phyloP scores from a whole-genome alignment of 106 monocot species.

The Dioscorea dumetorum region DNA sequence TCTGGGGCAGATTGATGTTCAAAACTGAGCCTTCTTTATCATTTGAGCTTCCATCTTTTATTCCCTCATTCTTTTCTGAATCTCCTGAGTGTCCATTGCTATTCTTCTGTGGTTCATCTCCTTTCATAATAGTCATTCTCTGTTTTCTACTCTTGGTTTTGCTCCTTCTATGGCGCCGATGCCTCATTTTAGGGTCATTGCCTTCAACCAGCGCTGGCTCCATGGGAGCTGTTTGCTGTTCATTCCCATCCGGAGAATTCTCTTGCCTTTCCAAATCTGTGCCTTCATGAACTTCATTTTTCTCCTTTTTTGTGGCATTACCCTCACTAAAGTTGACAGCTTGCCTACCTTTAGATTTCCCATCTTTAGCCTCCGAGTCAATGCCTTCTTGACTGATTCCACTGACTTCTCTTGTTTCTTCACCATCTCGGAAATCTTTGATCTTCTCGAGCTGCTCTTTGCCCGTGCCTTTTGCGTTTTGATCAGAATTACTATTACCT shows the following conservation, averaged over 20 bases:
- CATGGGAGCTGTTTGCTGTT: not conserved
- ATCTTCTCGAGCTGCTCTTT: not conserved
- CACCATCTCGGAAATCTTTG: not conserved
- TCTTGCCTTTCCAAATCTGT: constrained; percentile 1
- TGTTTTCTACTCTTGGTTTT: constrained; percentile 10
- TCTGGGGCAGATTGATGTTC: not conserved
- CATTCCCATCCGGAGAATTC: not conserved
- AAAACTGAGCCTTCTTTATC: not conserved
- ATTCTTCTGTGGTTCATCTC: not conserved
- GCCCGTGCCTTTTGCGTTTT: not conserved
- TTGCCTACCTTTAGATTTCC: not conserved
- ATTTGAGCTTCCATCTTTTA: not conserved
- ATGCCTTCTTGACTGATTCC: not conserved
- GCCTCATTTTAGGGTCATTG: not conserved
- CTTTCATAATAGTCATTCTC: not conserved
- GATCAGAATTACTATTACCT: not conserved
- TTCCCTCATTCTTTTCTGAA: constrained; percentile 1
- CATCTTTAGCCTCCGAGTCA: not conserved
- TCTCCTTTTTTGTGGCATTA: not conserved
- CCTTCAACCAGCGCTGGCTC: not conserved
- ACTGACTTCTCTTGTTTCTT: not conserved
- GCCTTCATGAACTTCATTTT: not conserved
- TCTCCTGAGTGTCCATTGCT: not conserved
- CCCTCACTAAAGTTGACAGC: not conserved
- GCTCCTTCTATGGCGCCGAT: not conserved